A percentile compares a stretch with the other conserved stretches of the same genome.
Conservation (phyloP, 345 rosid genomes). For the Anastatica hierochuntica region DNA sequence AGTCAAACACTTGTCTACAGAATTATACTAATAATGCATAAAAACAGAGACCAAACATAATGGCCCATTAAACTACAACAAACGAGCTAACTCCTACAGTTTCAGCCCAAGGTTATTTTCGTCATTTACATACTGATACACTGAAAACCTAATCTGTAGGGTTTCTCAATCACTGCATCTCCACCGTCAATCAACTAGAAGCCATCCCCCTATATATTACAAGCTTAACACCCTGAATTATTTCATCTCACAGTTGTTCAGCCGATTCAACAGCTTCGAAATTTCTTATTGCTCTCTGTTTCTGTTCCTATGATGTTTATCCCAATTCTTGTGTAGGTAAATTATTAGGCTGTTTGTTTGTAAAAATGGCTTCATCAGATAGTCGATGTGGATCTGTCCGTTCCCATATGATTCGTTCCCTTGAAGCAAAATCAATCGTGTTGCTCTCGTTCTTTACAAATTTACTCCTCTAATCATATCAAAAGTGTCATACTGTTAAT, state of each 20-base stretch:
- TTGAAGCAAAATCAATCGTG: conserved; percentile 65
- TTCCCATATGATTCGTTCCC: conserved; percentile 90
- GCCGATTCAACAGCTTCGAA: neutral
- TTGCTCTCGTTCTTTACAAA: conserved; percentile 19
- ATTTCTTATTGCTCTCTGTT: neutral
- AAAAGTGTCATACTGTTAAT: neutral
- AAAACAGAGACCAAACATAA: too few relatives aligned
- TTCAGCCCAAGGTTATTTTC: conserved; percentile 2
- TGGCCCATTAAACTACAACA: too few relatives aligned
- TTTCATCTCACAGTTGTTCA: neutral
- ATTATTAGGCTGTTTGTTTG: neutral
- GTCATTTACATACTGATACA: neutral
- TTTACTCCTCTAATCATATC: neutral
- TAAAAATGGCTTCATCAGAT: conserved; percentile 56
- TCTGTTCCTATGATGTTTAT: neutral
- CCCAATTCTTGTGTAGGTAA: neutral
- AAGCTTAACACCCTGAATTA: neutral
- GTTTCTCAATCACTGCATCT: neutral
- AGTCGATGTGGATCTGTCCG: conserved; percentile 56
- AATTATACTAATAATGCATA: too few relatives aligned
- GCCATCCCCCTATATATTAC: conserved; percentile 2
- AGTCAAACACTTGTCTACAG: too few relatives aligned
- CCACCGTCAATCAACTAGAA: neutral
- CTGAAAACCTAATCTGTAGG: neutral
- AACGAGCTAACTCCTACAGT: neutral